phyloP scores from a whole-genome alignment of 495 filamentous ascomycete species.

The Penicillium riverlandense region DNA sequence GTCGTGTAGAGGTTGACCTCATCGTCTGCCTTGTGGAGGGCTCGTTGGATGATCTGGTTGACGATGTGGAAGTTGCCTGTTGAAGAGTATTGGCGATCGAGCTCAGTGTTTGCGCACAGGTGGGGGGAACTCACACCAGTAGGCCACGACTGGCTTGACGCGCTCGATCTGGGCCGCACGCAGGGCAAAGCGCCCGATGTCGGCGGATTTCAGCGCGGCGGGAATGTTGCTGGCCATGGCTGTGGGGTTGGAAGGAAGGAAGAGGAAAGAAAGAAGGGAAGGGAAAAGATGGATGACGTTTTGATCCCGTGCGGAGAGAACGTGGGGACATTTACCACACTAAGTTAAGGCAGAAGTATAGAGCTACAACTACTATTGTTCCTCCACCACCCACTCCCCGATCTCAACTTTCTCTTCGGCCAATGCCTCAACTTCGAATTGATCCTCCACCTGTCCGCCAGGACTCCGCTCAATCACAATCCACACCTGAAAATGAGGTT shows the following conservation, averaged over 20 bases:
- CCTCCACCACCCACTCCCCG: slow-evolving; percentile 45
- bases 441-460: slow-evolving; percentile 42
- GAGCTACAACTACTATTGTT: neutral
- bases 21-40: slow-evolving; percentile 66
- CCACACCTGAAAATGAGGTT: slow-evolving; percentile 55
- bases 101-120: too few species aligned
- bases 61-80: slow-evolving; percentile 88
- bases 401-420: slow-evolving; percentile 60
- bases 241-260: neutral
- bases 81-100: too few species aligned
- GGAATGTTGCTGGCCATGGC: slow-evolving; percentile 71
- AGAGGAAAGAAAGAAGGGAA: slow-evolving; percentile 1
- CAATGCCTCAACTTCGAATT: slow-evolving; percentile 58
- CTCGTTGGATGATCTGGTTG: slow-evolving; percentile 77
- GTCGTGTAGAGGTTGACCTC: slow-evolving; percentile 75
- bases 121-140: slow-evolving; percentile 70
- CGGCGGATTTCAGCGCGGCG: slow-evolving; percentile 62
- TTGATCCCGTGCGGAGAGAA: slow-evolving; percentile 19
- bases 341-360: neutral
- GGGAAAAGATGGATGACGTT: slow-evolving; percentile 17
- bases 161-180: slow-evolving; percentile 80
- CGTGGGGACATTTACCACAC: slow-evolving; percentile 1
- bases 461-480: slow-evolving; percentile 67
- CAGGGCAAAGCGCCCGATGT: slow-evolving; percentile 70
- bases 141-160: slow-evolving; percentile 77